Evolutionary conservation across 257 asterid species (phyloP), one percentile per base, ranked within the genome.

Genomic region (Solanum pinnatisectum): DNA sequence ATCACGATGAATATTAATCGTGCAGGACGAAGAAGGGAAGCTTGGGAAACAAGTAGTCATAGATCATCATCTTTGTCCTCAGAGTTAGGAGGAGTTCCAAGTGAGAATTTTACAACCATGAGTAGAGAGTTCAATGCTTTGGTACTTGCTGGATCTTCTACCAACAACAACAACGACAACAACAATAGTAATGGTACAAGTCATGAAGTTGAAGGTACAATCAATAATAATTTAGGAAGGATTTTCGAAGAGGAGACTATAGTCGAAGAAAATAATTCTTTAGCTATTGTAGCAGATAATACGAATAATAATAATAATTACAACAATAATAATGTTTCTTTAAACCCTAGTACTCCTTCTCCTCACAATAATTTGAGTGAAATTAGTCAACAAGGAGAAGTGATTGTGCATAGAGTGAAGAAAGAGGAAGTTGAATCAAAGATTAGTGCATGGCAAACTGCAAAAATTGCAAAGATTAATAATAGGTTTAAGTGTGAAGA

Each of bases 401-500:
- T 92, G 60, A 89, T 96, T 16, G 91, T 95, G 70, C 94, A 91
- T 44, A 88, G 93, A 4, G 99, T 95, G 92, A 97, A 95, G 94
- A 96, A 91, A 63, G 99, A 94, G 90, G 99, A 97, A 90, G 96
- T 94, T 73, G 96, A 93, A 4, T n/a, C 98, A 67, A 97, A 95
- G 98, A 97, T 97, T 7, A 84, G 22, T 40, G 99, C 99, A 30
- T 97, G 99, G 99, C 94, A 97, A 46, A 94, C 93, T 65, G 98
- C 98, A 6, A 95, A 97, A 86, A 89, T 95, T 27, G 92, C 99
- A 2, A 96, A 95, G 94, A 87, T 97, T 32, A 96, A 97, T 30
- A 97, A 97, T 71, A 92, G 99, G 90, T 95, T 95, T 87, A 97
- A 96, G 94, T 87, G 99, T 13, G 99, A 97, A 86, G 98, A 95